These are phyloP conservation scores for Komagataella phaffii DNA, from an alignment of 805 yeast genomes.

Conservation along the genomic window DNA sequence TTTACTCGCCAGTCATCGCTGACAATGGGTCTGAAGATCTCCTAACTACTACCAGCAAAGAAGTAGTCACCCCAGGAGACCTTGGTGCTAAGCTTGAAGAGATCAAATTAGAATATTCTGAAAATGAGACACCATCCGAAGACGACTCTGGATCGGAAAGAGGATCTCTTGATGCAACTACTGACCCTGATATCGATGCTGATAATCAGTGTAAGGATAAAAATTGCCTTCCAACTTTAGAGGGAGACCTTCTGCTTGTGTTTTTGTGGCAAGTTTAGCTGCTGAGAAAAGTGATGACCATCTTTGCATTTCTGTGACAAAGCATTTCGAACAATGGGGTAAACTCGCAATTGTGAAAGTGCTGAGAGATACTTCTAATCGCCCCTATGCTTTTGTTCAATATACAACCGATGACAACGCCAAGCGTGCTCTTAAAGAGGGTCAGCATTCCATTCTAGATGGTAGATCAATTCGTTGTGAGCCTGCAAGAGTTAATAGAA, in stretches of 20 bases:
- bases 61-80: not conserved
- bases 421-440: slow-evolving; percentile 46
- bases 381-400: slow-evolving; percentile 93
- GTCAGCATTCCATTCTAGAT: slow-evolving; percentile 55
- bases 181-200: not conserved
- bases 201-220: not conserved
- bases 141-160: not conserved
- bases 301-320: slow-evolving; percentile 51
- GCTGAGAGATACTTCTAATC: slow-evolving; percentile 61
- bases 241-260: slow-evolving; percentile 76
- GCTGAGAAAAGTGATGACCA: slow-evolving; percentile 57
- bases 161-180: not conserved
- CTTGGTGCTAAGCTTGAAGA: not conserved
- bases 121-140: not conserved
- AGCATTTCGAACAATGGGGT: slow-evolving; percentile 65
- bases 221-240: slow-evolving; percentile 3
- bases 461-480: slow-evolving; percentile 80
- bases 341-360: slow-evolving; percentile 64
- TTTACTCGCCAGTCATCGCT: not conserved
- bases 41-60: not conserved
- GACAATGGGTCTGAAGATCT: not conserved
- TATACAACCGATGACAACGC: slow-evolving; percentile 63
- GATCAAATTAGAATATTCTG: not conserved
- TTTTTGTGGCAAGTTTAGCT: slow-evolving; percentile 79
- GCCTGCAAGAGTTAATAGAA: slow-evolving; percentile 82